Evolutionary conservation across 306 rosid species (phyloP), one percentile per base, ranked within the genome.

Genomic region (Carpinus viminea): DNA sequence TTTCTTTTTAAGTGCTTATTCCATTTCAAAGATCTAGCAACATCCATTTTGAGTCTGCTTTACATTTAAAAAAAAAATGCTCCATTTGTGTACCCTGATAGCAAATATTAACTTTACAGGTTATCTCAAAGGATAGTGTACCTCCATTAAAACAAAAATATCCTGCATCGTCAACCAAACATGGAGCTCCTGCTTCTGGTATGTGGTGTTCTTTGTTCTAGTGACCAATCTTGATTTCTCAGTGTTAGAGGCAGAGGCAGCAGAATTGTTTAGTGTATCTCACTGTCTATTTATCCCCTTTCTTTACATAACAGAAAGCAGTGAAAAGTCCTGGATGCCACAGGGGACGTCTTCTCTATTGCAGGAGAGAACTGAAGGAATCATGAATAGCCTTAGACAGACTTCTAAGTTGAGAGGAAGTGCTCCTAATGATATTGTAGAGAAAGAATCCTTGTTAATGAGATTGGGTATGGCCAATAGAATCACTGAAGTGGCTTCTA

Each of bases 111-210:
- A 78, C 56, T 50, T 76, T 57, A 65, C 82, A 94, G 97, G 90
- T 92, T 24, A 91, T 94, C 76, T 83, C 90, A 55, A 92, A 89
- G 91, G 93, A 90, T 76, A 60, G 88, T 72, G 90, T 83, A 28
- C 84, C 88, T 86, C 76, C 86, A 50, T 71, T 78, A 47, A 70
- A 80, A 74, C 83, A 69, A 24, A 71, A 68, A 43, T 18, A 53
- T 68, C 70, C 87, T 12, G 75, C 83, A 71, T 13, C 74, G 41
- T 43, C 80, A 48, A 68, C 47, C 65, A 75, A 65, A 75, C 74
- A 20, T 59, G 55, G 80, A 52, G 74, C 85, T 71, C 76, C 88
- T 70, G 57, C 4, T 70, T 24, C 68, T 65, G 90, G 96, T 92
- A 79, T 68, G 70, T 68, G 55, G 12, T 61, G n/a, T 26, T 17